Percentiles rank a stretch among this genome's conserved stretches.
These are phyloP conservation scores for Neonectria coccinea DNA, from an alignment of 2,329 filamentous ascomycete species.

Conservation along the genomic window DNA sequence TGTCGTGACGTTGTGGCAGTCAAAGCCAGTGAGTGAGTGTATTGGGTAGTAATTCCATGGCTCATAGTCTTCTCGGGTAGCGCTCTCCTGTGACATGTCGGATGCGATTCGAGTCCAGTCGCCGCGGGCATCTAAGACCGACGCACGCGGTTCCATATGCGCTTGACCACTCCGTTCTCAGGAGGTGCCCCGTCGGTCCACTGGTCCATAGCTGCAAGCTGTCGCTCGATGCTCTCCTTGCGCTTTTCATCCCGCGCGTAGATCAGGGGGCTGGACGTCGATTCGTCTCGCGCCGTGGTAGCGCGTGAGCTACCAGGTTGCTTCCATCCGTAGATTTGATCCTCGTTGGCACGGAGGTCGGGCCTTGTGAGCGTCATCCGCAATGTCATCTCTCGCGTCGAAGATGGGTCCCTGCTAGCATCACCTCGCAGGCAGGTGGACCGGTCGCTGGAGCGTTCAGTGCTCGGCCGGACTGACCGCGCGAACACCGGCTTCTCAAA, in stretches of 20 bases:
- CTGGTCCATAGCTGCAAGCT: constrained; percentile 66
- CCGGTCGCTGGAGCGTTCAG: constrained; percentile 37
- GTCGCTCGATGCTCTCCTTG: constrained; percentile 66
- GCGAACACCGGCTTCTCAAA: constrained; percentile 54
- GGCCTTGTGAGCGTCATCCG: constrained; percentile 95
- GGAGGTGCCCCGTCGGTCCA: constrained; percentile 49
- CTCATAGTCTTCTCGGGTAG: not conserved
- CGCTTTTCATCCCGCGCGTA: constrained; percentile 51
- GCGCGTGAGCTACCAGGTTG: constrained; percentile 56
- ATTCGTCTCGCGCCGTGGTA: constrained; percentile 49
- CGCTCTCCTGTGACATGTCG: not conserved
- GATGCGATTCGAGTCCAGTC: not conserved
- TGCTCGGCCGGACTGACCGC: constrained; percentile 45
- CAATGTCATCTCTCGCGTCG: constrained; percentile 89
- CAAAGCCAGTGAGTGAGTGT: not conserved
- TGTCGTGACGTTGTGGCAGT: constrained; percentile 19
- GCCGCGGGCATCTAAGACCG: constrained; percentile 49
- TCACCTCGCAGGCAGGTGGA: constrained; percentile 43
- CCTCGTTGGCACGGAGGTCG: constrained; percentile 82
- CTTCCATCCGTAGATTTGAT: constrained; percentile 78
- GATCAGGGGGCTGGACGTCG: constrained; percentile 36
- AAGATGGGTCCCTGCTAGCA: constrained; percentile 64
- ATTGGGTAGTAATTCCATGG: not conserved
- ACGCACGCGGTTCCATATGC: constrained; percentile 73
- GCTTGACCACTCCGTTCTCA: constrained; percentile 69